Evolutionary conservation across 768 basidiomycete genomes (phyloP).

Genomic region (Inosperma sp.): DNA sequence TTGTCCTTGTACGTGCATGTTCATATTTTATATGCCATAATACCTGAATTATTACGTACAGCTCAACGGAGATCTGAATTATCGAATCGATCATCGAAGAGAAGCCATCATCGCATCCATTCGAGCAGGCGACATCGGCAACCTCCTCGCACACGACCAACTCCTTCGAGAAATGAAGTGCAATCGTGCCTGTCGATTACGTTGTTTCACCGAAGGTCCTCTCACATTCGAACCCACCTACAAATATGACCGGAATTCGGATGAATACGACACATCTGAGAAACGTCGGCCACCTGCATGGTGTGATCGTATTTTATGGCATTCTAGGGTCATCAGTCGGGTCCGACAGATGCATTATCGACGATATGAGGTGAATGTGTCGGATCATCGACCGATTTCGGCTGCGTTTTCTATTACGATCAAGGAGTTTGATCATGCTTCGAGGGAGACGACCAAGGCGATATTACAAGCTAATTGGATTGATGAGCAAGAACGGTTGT

Average conservation of each 20-base stretch:
- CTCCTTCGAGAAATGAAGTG: slow-evolving; percentile 82
- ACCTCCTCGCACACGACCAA: slow-evolving; percentile 77
- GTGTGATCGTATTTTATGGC: slow-evolving; percentile 93
- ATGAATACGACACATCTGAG: slow-evolving; percentile 83
- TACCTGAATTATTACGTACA: slow-evolving; percentile 24
- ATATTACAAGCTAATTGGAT: slow-evolving; percentile 56
- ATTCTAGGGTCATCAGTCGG: slow-evolving; percentile 48
- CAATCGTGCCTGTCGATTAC: slow-evolving; percentile 85
- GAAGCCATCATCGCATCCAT: slow-evolving; percentile 75
- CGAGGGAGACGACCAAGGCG: slow-evolving; percentile 51
- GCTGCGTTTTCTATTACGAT: slow-evolving; percentile 70
- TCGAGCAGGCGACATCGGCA: slow-evolving; percentile 57
- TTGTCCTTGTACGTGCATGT: slow-evolving; percentile 67
- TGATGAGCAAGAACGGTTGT: slow-evolving; percentile 38
- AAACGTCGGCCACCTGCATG: slow-evolving; percentile 90
- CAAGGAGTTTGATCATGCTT: slow-evolving; percentile 62
- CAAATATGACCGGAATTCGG: slow-evolving; percentile 82
- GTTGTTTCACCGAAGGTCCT: slow-evolving; percentile 76
- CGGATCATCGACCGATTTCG: slow-evolving; percentile 88
- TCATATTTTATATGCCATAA: background rate
- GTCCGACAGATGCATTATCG: slow-evolving; percentile 67
- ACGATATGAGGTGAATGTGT: slow-evolving; percentile 82
- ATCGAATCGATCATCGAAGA: slow-evolving; percentile 90
- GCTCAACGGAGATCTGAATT: slow-evolving; percentile 95
- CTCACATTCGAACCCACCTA: slow-evolving; percentile 88